Base-by-base conservation (phyloP, 1,139 yeast genomes). In the Yamadazyma pseudoaaseri region DNA sequence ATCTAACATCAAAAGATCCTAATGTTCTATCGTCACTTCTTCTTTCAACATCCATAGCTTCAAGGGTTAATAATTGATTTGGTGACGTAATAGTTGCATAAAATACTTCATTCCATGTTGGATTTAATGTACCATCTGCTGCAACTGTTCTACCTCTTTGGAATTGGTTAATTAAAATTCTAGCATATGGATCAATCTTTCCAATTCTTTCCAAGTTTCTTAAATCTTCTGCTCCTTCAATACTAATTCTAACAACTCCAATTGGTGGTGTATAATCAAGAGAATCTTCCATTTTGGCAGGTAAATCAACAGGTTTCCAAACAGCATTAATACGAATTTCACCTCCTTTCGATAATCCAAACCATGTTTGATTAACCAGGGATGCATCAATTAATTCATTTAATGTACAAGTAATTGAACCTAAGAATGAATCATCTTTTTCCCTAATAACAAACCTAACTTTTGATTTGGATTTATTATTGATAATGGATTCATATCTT, bases 201-300 rank as follows among this genome's bases (percentile, higher is more conserved):
- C 97, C 97, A 40, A 92, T 73, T 37, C 79, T 81, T 57, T 90
- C 97, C 60, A 89, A 72, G 59, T 92, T 92, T 42, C 85, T 76
- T 51, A 92, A 73, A 41, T 79, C 82, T 38, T 72, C 75, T 28
- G 94, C 97, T 42, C 73, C 74, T 47, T 76, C 76, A 42, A 92
- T 59, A 46, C 79, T 75, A 35, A 92, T 70, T 53, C 97, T 79
- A 10, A 90, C 71, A 25, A 84, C 94, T 53, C 98, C 98, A 54
- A 90, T 82, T 34, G 98, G 98, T 41, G 90, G 90, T 18, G 87
- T 78, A 62, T 87, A 90, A 31, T 89, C 90, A 48, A 84, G 79
- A 16, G 85, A 65, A 45, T 87, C 89, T 34, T 79, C 65, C 10
- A 81, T 76, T 28, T 76, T 70, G 41, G 73, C 76, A 30, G 45